These are phyloP conservation scores for Mucor plumbeus DNA, from an alignment of 371 early-diverging fungal species.

Conservation along the genomic window DNA sequence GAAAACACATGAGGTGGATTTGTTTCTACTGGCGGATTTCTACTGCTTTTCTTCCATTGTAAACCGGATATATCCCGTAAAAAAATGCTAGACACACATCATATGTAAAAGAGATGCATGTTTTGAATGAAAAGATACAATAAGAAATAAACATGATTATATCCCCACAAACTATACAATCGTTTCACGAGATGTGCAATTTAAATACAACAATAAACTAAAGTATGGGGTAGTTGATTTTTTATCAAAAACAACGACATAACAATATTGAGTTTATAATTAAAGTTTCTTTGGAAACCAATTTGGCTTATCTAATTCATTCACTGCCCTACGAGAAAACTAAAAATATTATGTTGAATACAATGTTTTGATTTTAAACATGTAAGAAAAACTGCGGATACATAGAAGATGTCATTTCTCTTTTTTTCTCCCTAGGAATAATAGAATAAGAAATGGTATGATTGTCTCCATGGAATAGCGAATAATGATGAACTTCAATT, in stretches of 20 bases:
- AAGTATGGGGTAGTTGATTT: not conserved
- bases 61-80: not conserved
- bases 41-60: not conserved
- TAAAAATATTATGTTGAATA: not conserved
- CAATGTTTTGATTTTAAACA: not conserved
- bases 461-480: not conserved
- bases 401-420: not conserved
- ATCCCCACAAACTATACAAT: not conserved
- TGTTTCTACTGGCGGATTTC: not conserved
- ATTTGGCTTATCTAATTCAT: not conserved
- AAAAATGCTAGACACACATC: not conserved
- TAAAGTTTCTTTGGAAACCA: not conserved
- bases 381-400: not conserved
- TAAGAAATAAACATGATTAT: not conserved
- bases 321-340: not conserved
- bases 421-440: too few species aligned
- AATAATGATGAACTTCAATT: too few species aligned
- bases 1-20: not conserved
- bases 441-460: not conserved
- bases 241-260: not conserved
- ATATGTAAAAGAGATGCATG: not conserved
- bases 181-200: slow-evolving; percentile 1
- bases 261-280: not conserved
- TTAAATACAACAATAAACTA: not conserved
- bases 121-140: not conserved